These are phyloP conservation scores for Microbotryum scabiosae DNA, from an alignment of 1,284 basidiomycete genomes.

Conservation along the genomic window DNA sequence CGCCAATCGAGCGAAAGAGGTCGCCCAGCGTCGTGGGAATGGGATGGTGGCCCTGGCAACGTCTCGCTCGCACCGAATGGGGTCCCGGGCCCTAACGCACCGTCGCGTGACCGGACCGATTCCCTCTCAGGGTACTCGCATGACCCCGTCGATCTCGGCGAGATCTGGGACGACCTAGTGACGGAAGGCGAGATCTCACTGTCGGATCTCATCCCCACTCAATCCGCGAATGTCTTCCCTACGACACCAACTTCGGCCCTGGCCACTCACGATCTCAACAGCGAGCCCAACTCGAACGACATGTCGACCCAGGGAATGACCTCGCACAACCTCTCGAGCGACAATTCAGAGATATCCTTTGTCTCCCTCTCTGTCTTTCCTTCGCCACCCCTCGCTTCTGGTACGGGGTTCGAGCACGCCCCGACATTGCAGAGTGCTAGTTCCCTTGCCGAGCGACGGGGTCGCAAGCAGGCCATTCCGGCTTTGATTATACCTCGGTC, in stretches of 20 bases:
- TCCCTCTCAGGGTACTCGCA: background rate
- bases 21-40: background rate
- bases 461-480: background rate
- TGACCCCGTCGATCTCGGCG: background rate
- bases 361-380: background rate
- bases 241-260: background rate
- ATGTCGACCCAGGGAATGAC: background rate
- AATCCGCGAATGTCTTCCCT: background rate
- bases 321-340: background rate
- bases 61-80: background rate
- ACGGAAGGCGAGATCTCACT: background rate
- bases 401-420: background rate
- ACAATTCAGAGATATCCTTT: background rate
- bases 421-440: background rate
- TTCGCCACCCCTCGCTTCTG: background rate
- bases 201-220: background rate
- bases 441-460: background rate
- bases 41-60: background rate
- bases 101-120: background rate
- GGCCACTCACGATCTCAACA: background rate
- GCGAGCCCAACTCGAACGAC: background rate
- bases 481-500: background rate
- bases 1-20: too few relatives aligned
- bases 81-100: background rate
- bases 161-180: background rate